Conservation (phyloP, 441 rosid species). For the Macaranga tanarius region DNA sequence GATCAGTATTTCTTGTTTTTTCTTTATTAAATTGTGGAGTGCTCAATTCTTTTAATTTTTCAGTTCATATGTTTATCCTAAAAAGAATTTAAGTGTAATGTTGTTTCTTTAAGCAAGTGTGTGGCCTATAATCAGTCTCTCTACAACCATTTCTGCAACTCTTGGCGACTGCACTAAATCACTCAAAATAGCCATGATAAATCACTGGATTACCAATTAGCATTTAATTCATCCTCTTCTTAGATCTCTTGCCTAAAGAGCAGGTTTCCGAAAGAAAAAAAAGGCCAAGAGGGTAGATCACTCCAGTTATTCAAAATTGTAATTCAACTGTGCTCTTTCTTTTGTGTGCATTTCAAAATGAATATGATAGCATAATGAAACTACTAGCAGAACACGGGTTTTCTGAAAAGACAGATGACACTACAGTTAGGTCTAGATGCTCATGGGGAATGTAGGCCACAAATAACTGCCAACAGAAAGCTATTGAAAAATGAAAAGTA, state of each 20-base stretch:
- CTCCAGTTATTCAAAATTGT: no score
- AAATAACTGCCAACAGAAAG: neutral
- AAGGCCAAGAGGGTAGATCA: no score
- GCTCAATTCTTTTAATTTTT: conserved; percentile 15
- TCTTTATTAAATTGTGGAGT: neutral
- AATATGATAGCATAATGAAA: neutral
- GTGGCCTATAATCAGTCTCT: neutral
- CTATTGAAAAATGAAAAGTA: neutral
- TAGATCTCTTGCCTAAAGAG: no score
- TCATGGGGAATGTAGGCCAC: neutral
- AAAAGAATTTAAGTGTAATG: neutral
- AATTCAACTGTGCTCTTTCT: neutral
- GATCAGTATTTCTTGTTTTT: neutral
- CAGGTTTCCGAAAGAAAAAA: no score
- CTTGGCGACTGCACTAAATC: neutral
- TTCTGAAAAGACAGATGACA: no score
- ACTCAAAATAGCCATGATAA: neutral
- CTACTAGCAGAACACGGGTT: neutral
- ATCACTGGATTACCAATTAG: neutral
- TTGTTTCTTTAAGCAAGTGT: neutral
- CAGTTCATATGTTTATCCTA: neutral
- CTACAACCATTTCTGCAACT: neutral
- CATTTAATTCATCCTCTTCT: no score
- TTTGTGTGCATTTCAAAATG: neutral
- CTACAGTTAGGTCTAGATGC: neutral